Base-by-base conservation (phyloP, 208 protist species). In the Trypanosoma cruzi region DNA sequence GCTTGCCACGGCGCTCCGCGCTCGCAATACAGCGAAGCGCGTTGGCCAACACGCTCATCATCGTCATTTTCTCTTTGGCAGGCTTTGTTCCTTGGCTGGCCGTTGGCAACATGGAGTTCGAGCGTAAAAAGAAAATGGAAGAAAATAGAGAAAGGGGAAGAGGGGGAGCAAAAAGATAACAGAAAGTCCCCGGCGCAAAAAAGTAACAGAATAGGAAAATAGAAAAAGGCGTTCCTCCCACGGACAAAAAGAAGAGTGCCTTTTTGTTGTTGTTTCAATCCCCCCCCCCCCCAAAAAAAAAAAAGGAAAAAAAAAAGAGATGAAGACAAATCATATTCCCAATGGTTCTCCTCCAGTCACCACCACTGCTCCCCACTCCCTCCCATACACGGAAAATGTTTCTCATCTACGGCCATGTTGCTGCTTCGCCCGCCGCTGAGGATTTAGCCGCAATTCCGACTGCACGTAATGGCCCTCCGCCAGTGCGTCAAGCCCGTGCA, bases 1-100 rank as follows among this genome's bases (percentile, higher is more conserved):
- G 96, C 95, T 99, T 99, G 80, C 99, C 99, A 68, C 93, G 88
- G 77, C 94, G 94, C 94, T 99, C 99, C 46, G 99, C 99, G 80
- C 99, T 99, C 82, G 91, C 86, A 82, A 99, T 99, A 72, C 85
- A 94, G 82, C 98, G 98, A 59, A 99, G 97, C 77, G 97, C 97
- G 88, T 99, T 99, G 75, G 95, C 96, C 81, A 99, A 92, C 82
- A 99, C 97, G 80, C 88, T 98, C 82, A 99, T 99, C 85, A 99
- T 97, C 69, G 99, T 99, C 99, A 99, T 99, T 79, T 89, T 98
- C 34, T 55, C 22, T 24, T 29, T 99, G 44, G 67, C 37, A 60
- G 34, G 24, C 44, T 59, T 67, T 26, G 68, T 57, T 65, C 68
- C 63, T 64, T 66, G 34, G 14, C 65, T 68, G 46, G 49, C 1